A percentile compares a stretch with the other conserved stretches of the same genome.
These are phyloP conservation scores for Naumovozyma baii DNA, from an alignment of 805 yeast species.

Conservation along the genomic window DNA sequence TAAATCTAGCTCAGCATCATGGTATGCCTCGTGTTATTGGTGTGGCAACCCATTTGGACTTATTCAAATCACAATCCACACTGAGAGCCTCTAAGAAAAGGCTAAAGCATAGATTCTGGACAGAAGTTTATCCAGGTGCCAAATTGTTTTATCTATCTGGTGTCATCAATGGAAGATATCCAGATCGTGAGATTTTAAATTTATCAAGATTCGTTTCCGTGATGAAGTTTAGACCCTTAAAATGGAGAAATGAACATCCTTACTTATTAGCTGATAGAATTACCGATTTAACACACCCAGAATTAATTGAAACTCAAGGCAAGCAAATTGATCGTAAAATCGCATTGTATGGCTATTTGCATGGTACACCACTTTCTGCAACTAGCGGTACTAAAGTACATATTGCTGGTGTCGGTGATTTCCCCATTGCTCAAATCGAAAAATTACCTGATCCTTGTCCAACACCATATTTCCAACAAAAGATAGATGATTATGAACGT, in stretches of 20 bases:
- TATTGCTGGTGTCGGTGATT: constrained; percentile 93
- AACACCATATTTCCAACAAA: constrained; percentile 86
- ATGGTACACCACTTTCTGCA: constrained; percentile 77
- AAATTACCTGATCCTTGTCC: constrained; percentile 98
- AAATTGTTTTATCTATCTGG: constrained; percentile 90
- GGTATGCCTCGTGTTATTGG: constrained; percentile 98
- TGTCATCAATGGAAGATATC: constrained; percentile 93
- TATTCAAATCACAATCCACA: constrained; percentile 82
- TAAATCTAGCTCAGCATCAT: constrained; percentile 92
- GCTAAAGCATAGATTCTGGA: constrained; percentile 93
- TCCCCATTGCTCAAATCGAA: constrained; percentile 64
- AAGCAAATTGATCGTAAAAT: constrained; percentile 80
- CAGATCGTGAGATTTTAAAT: constrained; percentile 90
- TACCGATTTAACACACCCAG: constrained; percentile 91
- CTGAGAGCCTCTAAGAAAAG: constrained; percentile 85
- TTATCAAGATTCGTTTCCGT: constrained; percentile 87
- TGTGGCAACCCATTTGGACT: constrained; percentile 88
- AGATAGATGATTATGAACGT: constrained; percentile 68
- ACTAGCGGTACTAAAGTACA: constrained; percentile 66
- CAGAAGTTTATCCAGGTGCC: constrained; percentile 98
- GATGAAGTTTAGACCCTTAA: constrained; percentile 97
- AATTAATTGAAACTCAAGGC: constrained; percentile 55
- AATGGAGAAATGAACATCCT: constrained; percentile 99
- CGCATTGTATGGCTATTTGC: constrained; percentile 88
- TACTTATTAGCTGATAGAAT: constrained; percentile 84